Evolutionary conservation across 106 monocot genomes (phyloP), one percentile per base, ranked within the genome.

Genomic region (Allium sativum): DNA sequence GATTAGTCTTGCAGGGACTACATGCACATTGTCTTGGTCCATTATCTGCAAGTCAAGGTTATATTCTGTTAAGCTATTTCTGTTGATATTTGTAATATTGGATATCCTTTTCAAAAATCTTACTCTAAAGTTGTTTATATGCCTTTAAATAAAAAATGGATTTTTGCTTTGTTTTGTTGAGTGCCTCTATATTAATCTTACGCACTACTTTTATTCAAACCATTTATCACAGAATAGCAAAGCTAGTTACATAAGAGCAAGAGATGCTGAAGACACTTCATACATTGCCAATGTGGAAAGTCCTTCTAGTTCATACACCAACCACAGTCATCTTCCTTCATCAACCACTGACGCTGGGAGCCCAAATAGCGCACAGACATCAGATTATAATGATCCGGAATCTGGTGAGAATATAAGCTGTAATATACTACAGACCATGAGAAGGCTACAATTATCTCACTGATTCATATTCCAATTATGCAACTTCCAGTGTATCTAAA

Each of bases 401-500:
- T 77, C 84, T 77, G 95, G 95, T 91, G 79, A 18, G 22, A 7
- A 21, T 31, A 31, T 31, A 31, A 31, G 31, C 31, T 5, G 31
- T 31, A 31, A 31, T 31, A 31, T 31, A 31, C 5, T 31, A 31
- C 31, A 31, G 31, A 31, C 31, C 31, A 31, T 31, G 31, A 31
- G 31, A 31, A 31, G 31, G 31, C 31, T 31, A 31, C 31, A 31
- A 31, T 31, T 31, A 61, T 43, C 65, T 68, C 71, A 77, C 80
- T 83, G 91, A 88, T 98, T 72, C 84, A 88, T 91, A 89, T 83
- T 65, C 71, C 73, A 75, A 81, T 89, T 64, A 89, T 76, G 83
- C 92, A 92, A 62, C 79, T 78, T 84, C 82, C 83, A 87, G 90
- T 90, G 90, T 90, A 74, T 90, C 90, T 90, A 95, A 90, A 90